Evolutionary conservation across 1,139 yeast species (phyloP).

Genomic region (Pichia sp.): DNA sequence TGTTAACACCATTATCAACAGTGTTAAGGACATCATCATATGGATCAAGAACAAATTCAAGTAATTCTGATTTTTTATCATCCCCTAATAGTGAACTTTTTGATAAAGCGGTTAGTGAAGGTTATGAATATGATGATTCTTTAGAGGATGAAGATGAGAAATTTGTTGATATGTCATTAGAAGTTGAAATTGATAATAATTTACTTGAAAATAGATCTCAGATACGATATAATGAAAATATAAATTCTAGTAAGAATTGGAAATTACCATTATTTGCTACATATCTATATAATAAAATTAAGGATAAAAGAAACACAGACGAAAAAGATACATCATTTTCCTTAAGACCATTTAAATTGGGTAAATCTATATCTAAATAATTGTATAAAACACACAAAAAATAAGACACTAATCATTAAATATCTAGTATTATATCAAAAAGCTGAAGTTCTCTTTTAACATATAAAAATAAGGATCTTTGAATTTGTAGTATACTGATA

Average conservation of each 20-base stretch:
- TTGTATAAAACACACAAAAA: background rate
- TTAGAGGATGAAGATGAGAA: background rate
- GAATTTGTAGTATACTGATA: background rate
- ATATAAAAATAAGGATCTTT: slow-evolving; percentile 9
- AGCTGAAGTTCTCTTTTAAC: slow-evolving; percentile 12
- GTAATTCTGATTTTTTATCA: background rate
- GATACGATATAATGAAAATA: too few relatives aligned
- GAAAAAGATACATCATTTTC: background rate
- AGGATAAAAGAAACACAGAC: background rate
- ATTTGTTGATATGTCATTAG: slow-evolving; percentile 6
- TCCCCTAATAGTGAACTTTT: background rate
- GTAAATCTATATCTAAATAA: background rate
- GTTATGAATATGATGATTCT: slow-evolving; percentile 1
- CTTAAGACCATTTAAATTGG: slow-evolving; percentile 1
- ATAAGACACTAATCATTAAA: too few relatives aligned
- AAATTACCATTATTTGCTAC: background rate
- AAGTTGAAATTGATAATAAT: background rate
- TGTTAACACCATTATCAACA: background rate
- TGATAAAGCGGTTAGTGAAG: background rate
- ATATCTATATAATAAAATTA: slow-evolving; percentile 1
- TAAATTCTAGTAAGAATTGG: too few relatives aligned
- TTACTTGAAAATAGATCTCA: too few relatives aligned
- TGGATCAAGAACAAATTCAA: background rate
- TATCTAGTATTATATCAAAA: slow-evolving; percentile 1
- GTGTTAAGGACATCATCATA: background rate